These are phyloP conservation scores for Colletotrichum camelliae DNA, from an alignment of 2,329 filamentous ascomycete species.

Conservation along the genomic window DNA sequence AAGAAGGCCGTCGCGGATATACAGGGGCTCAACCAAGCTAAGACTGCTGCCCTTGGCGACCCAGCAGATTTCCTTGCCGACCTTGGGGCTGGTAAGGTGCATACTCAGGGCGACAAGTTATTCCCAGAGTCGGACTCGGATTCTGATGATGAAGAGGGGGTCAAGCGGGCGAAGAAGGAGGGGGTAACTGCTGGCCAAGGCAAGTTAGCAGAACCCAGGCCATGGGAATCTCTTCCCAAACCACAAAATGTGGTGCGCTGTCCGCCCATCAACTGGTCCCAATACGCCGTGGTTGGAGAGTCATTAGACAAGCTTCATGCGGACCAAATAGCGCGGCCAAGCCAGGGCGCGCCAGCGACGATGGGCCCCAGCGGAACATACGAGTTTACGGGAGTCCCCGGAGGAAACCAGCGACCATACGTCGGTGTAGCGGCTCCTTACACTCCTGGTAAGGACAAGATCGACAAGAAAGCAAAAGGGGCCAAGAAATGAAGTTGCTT, in stretches of 20 bases:
- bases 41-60: conserved; percentile 71
- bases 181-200: neutral
- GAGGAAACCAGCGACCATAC: conserved; percentile 48
- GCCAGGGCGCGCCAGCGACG: conserved; percentile 56
- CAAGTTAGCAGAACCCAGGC: neutral
- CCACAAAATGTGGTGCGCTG: conserved; percentile 85
- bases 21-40: conserved; percentile 70
- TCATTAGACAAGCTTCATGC: conserved; percentile 84
- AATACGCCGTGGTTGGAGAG: conserved; percentile 89
- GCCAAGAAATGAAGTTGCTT: conserved; percentile 30
- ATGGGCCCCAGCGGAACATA: conserved; percentile 50
- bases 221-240: conserved; percentile 72
- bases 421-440: conserved; percentile 63
- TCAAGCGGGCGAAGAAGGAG: conserved; percentile 23
- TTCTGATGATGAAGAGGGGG: conserved; percentile 29
- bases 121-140: conserved; percentile 25
- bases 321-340: conserved; percentile 74
- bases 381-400: conserved; percentile 50
- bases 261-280: conserved; percentile 92
- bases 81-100: conserved; percentile 66
- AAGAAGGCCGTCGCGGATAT: conserved; percentile 80
- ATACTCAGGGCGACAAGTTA: conserved; percentile 39
- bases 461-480: conserved; percentile 42
- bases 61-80: conserved; percentile 76
- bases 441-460: conserved; percentile 55